Evolutionary conservation across 805 yeast species (phyloP).

Genomic region (Metschnikowia cubensis): DNA sequence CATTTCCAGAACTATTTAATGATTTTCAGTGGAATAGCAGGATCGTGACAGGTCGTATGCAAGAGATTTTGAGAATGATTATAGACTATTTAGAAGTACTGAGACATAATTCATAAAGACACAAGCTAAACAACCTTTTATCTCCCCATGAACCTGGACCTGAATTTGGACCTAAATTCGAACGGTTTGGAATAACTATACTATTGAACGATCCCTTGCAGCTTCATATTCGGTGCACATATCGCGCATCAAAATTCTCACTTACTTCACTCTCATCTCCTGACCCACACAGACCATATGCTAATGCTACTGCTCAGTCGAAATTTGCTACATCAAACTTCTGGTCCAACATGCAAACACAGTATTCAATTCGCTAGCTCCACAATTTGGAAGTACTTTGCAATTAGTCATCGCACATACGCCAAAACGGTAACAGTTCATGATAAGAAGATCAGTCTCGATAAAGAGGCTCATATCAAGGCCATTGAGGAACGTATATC

Average conservation of each 20-base stretch:
- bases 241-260: constrained; percentile 4
- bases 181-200: neutral
- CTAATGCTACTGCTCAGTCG: neutral
- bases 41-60: neutral
- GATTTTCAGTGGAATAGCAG: neutral
- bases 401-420: neutral
- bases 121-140: too few relatives aligned
- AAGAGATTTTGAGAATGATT: neutral
- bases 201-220: neutral
- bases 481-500: constrained; percentile 54
- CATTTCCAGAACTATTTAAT: neutral
- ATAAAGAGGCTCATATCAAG: constrained; percentile 32
- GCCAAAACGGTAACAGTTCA: constrained; percentile 18
- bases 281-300: neutral
- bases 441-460: constrained; percentile 26
- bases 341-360: neutral
- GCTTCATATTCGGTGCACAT: constrained; percentile 1
- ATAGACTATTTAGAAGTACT: neutral
- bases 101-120: neutral
- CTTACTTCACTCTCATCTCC: neutral
- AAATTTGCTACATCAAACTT: neutral
- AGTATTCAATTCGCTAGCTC: neutral
- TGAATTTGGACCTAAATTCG: too few relatives aligned
- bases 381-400: neutral
- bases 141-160: too few relatives aligned